Evolutionary conservation across 2,329 filamentous ascomycete species (phyloP).

Genomic region (Nannizziopsis barbatae): DNA sequence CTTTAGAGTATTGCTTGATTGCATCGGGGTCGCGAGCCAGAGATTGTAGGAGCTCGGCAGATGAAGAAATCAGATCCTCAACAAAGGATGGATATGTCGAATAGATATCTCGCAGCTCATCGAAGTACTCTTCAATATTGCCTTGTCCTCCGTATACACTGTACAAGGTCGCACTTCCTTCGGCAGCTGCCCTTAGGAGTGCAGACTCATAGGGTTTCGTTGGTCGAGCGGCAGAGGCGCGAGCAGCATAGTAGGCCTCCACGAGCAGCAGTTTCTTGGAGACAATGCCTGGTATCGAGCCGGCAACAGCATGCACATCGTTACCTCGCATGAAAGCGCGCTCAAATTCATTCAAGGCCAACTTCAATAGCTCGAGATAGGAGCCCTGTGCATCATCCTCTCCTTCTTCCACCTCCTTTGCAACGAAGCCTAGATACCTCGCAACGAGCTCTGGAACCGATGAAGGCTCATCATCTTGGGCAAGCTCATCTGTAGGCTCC

Average conservation of each 20-base stretch:
- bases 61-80: conserved; percentile 66
- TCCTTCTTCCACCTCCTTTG: conserved; percentile 77
- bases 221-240: conserved; percentile 68
- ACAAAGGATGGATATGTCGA: conserved; percentile 85
- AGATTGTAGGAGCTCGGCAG: conserved; percentile 76
- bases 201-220: conserved; percentile 92
- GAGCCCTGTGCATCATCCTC: conserved; percentile 82
- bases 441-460: conserved; percentile 86
- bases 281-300: conserved; percentile 76
- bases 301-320: conserved; percentile 84
- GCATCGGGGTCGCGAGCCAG: conserved; percentile 73
- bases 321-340: conserved; percentile 88
- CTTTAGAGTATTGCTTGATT: conserved; percentile 93
- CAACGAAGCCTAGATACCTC: conserved; percentile 83
- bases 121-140: conserved; percentile 99
- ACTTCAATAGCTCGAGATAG: conserved; percentile 84
- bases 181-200: conserved; percentile 74
- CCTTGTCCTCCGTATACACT: conserved; percentile 94
- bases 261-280: conserved; percentile 87
- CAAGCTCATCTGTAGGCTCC: conserved; percentile 87
- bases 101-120: conserved; percentile 86
- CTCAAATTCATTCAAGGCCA: conserved; percentile 92
- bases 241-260: conserved; percentile 80
- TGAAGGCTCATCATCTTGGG: conserved; percentile 97
- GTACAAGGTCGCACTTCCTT: conserved; percentile 75